Percentiles rank a stretch among this genome's conserved stretches.
phyloP scores from a whole-genome alignment of 208 protist species.

The Wallacemonas sp. region DNA sequence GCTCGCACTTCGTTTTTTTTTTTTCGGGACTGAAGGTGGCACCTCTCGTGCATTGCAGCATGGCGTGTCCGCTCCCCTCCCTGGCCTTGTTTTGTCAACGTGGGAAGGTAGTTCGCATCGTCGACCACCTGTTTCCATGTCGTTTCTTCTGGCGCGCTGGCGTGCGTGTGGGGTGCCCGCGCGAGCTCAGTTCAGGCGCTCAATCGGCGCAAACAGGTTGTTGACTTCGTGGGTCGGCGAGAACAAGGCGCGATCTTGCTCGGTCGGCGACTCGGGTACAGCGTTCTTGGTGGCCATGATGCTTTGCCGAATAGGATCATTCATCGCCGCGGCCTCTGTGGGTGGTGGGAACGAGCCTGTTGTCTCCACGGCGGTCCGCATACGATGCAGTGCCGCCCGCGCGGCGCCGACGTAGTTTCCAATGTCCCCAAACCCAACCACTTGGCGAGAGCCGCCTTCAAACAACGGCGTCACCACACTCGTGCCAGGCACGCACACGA shows the following conservation, averaged over 20 bases:
- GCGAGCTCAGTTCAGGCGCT: conserved; percentile 29
- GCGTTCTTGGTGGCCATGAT: conserved; percentile 13
- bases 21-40: too few relatives aligned
- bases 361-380: background rate
- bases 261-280: background rate
- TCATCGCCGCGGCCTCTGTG: background rate
- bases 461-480: conserved; percentile 7
- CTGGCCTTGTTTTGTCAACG: too few relatives aligned
- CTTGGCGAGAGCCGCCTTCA: background rate
- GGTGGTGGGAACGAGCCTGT: conserved; percentile 9
- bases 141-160: too few relatives aligned
- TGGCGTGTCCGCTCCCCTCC: too few relatives aligned
- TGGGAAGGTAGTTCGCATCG: too few relatives aligned
- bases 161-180: background rate
- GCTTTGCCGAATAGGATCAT: conserved; percentile 15
- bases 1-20: too few relatives aligned
- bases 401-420: conserved; percentile 1
- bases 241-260: conserved; percentile 36
- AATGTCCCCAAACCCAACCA: background rate
- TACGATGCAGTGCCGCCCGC: background rate
- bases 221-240: conserved; percentile 47
- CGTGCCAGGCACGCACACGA: background rate
- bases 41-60: too few relatives aligned
- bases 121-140: too few relatives aligned
- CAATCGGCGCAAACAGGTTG: conserved; percentile 43